Base-by-base conservation (phyloP, 306 rosid genomes). In the Lathyrus tuberosus region DNA sequence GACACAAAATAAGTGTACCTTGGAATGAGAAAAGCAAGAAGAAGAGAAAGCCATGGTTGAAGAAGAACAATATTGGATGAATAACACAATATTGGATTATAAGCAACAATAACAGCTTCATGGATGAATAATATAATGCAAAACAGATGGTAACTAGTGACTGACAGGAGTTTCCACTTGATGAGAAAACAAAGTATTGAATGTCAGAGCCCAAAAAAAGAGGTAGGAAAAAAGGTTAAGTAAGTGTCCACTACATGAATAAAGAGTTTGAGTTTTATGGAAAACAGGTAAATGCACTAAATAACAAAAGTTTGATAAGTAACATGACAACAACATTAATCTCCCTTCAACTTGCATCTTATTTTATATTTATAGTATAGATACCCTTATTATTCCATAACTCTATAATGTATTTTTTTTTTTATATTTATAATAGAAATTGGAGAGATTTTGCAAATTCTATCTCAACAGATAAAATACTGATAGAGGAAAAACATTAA, bases 31-130 rank as follows among this genome's bases (percentile, higher is more conserved):
- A 70, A 82, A 49, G 85, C 76, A 69, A 78, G 85, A 79, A 71
- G 86, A 79, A 71, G 87, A 75, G 79, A 77, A 71, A 64, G 83
- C 78, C 98, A 90, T 90, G 74, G 58, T 15, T 43, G 78, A 62
- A 43, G 84, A 48, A 74, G 75, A 72, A 70, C 65, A n/a, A 65
- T n/a, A n/a, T n/a, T n/a, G 37, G 79, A n/a, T n/a, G 70, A 10
- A 65, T 56, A 33, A 33, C 2, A 42, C 47, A 74, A 40, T 22
- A 33, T n/a, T 59, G 47, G 52, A 75, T 7, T 35, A 63, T 78
- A 26, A 66, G 49, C 77, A 69, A 63, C 40, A 86, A 78, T 71
- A 68, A 49, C 11, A 31, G 44, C 77, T 83, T 79, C 85, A 85
- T 74, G 71, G 9, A 48, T 53, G 8, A 51, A 9, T 10, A 64